Evolutionary conservation across 768 basidiomycete genomes (phyloP), one percentile per base, ranked within the genome.

Genomic region (Pleurotus citrinopileatus): DNA sequence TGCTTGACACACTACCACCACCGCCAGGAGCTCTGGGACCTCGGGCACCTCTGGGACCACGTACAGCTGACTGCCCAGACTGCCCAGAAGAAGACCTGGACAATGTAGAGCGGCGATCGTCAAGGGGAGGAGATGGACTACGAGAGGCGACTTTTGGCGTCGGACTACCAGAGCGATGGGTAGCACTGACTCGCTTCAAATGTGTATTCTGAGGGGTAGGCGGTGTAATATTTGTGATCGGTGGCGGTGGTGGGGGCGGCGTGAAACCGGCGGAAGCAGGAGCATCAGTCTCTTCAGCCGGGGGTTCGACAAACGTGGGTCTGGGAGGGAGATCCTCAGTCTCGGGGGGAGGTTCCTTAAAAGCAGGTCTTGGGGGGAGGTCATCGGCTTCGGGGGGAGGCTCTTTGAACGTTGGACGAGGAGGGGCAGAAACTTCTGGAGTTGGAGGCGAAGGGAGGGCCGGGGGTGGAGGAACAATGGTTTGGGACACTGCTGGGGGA

Each of bases 281-380:
- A 38, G 50, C 20, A 52, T 61, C 63, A 2, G 61, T 57, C 20
- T 60, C 58, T 53, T 71, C 68, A 12, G 68, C 38, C 0, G 70
- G 65, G 2, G 74, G 77, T 43, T 72, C 73, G 45, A 65, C 69
- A 60, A 78, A 76, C 15, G 61, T 58, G 4, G 76, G 73, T 32
- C 63, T 65, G n/a, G 69, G 68, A 9, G 69, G 68, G 20, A 76
- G 63, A 36, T 80, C 75, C 48, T 82, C 48, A 22, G 67, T 58
- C 67, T 86, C 86, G 3, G 82, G 81, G 22, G 82, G 80, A 6
- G 85, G 86, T 52, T 84, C 83, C 61, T 75, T 86, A 67, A 86
- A 88, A 2, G 65, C 54, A 6, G 84, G 85, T 23, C 71, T 63
- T 23, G 64, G 60, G 23, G 73, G 69, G 28, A 68, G 58, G 51